Conservation (phyloP, 1,139 yeast species). For the Eremothecium gossypii region DNA sequence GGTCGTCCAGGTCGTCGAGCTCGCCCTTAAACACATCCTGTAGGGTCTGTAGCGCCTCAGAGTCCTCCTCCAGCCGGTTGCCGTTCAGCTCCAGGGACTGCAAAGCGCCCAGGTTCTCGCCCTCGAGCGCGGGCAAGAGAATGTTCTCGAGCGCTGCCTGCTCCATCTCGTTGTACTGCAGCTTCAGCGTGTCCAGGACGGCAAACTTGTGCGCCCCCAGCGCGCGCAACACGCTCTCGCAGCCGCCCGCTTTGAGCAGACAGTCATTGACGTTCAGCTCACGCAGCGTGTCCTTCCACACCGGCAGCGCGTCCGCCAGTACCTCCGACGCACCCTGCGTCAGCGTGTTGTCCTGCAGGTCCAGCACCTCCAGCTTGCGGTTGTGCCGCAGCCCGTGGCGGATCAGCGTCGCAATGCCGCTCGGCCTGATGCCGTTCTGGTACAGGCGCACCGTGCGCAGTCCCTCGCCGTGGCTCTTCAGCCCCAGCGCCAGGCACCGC, state of each 20-base stretch:
- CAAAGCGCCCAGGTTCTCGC: constrained; percentile 50
- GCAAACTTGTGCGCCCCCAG: constrained; percentile 35
- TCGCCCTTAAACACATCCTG: constrained; percentile 68
- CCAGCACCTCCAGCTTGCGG: constrained; percentile 55
- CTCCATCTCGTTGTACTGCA: constrained; percentile 87
- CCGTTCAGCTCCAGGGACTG: constrained; percentile 78
- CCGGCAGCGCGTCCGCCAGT: constrained; percentile 47
- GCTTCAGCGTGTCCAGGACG: constrained; percentile 48
- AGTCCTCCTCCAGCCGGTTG: constrained; percentile 78
- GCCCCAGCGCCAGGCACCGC: constrained; percentile 64
- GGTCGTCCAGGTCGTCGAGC: constrained; percentile 83
- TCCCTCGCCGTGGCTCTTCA: constrained; percentile 58
- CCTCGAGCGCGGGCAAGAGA: constrained; percentile 44
- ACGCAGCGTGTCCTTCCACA: constrained; percentile 46
- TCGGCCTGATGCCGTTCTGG: constrained; percentile 95
- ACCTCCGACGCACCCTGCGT: constrained; percentile 76
- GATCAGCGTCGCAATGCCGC: constrained; percentile 71
- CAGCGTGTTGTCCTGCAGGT: constrained; percentile 91
- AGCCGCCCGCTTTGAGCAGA: constrained; percentile 71
- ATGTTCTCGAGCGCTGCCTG: constrained; percentile 44
- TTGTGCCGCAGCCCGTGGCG: constrained; percentile 61
- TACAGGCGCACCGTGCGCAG: constrained; percentile 71
- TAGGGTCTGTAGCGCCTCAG: constrained; percentile 46
- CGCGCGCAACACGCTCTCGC: constrained; percentile 43
- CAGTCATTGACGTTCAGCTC: constrained; percentile 89